phyloP scores from a whole-genome alignment of 495 filamentous ascomycete species.

The Xylaria grammica region DNA sequence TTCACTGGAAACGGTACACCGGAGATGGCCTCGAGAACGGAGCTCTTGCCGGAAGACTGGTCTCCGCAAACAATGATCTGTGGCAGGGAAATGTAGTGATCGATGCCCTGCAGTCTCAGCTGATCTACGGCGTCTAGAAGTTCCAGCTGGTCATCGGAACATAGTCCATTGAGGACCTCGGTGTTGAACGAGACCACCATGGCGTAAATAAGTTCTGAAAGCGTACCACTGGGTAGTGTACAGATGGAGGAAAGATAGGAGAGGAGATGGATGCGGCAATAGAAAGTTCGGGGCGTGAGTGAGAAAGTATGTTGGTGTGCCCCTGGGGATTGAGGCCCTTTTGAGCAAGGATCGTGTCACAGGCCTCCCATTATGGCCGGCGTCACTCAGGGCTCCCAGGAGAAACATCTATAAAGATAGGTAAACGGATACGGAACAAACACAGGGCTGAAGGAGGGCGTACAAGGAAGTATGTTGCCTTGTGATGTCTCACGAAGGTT shows the following conservation, averaged over 20 bases:
- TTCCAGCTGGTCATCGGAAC: conserved; percentile 47
- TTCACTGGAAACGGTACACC: conserved; percentile 63
- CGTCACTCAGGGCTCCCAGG: not conserved
- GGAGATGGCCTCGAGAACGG: conserved; percentile 71
- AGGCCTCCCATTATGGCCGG: not conserved
- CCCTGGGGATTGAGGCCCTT: not conserved
- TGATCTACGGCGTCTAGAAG: conserved; percentile 62
- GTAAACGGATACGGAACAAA: not conserved
- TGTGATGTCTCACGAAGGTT: not conserved
- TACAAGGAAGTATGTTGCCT: not conserved
- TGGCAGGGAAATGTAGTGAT: conserved; percentile 61
- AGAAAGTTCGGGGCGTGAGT: not conserved
- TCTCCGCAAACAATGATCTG: conserved; percentile 70
- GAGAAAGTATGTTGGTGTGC: not conserved
- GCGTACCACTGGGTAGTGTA: not conserved
- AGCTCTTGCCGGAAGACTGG: conserved; percentile 69
- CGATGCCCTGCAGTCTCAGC: conserved; percentile 58
- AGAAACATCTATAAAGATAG: not conserved
- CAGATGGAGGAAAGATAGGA: not conserved
- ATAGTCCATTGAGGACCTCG: conserved; percentile 20
- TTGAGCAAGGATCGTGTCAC: not conserved
- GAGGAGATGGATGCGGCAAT: not conserved
- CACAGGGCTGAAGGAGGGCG: not conserved
- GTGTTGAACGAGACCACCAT: conserved; percentile 23
- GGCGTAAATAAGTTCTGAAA: not conserved